Evolutionary conservation across 192 early-diverging fungal species (phyloP), one percentile per base, ranked within the genome.

Genomic region (Anaeromyces robustus): DNA sequence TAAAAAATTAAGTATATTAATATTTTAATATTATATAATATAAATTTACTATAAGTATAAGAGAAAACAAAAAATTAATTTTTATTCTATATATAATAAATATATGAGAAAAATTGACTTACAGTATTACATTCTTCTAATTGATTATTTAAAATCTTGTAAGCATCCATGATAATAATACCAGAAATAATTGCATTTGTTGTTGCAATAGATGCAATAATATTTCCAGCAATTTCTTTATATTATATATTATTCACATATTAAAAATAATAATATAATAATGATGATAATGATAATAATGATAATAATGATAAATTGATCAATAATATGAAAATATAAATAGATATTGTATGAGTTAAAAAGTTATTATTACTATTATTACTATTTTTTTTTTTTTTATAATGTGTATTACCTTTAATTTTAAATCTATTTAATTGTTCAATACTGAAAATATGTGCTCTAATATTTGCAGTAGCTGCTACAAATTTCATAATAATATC

Each of bases 181-280:
- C 97, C 98, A 18, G 96, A 95, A 80, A 98, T 90, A 30, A 97
- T 94, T 12, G 97, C 98, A 81, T 99, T 99, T 19, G 98, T 97
- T 0, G 98, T 98, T 43, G 98, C 96, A 80, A 99, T 95, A 30
- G 96, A 96, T 1, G 97, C 96, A 80, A 98, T 98, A 80, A 99
- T 98, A 82, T 97, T 97, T 78, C 97, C 97, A 12, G 98, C 98
- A 95, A 98, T 98, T 32, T 96, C 95, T 94, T 77, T 84, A n/a
- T n/a, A n/a, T n/a, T n/a, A n/a, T 30, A n/a, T 83, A 41, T 30
- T 5, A n/a, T 41, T 16, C 30, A 81, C 11, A 41, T 13, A 16
- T 32, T 80, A 78, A 37, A 39, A 83, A 84, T 87, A 86, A 29
- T 85, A 84, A 77, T 26, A 32, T n/a, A n/a, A n/a, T n/a, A n/a